Percentiles rank a stretch among this genome's conserved stretches.
Conservation (phyloP, 176 grass and related monocot genomes). For the Musa itinerans region DNA sequence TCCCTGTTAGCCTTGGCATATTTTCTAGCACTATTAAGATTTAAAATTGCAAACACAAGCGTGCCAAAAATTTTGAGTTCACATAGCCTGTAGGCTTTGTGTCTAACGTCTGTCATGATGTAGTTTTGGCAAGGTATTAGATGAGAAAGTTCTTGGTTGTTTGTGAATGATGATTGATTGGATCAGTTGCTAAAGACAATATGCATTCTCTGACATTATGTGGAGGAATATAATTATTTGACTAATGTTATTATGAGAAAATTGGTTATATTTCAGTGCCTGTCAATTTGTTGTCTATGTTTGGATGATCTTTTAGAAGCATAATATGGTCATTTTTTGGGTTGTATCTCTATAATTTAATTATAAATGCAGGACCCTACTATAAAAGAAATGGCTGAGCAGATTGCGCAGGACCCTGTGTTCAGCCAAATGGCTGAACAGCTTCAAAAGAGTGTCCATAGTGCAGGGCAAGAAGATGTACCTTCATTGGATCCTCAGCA, state of each 20-base stretch:
- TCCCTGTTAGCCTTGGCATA: too few species aligned
- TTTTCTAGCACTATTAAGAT: too few species aligned
- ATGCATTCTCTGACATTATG: background rate
- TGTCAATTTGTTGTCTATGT: background rate
- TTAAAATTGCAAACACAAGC: too few species aligned
- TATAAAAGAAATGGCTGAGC: conserved; percentile 96
- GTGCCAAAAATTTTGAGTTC: too few species aligned
- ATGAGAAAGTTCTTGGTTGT: too few species aligned
- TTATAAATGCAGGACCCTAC: conserved; percentile 51
- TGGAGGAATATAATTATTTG: background rate
- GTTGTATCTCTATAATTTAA: background rate
- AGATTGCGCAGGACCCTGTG: conserved; percentile 86
- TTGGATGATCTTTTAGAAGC: background rate
- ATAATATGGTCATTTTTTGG: background rate
- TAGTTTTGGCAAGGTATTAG: too few species aligned
- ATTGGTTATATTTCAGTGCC: background rate
- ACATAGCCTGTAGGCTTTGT: too few species aligned
- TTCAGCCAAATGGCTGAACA: conserved; percentile 93
- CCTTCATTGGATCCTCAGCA: conserved; percentile 65
- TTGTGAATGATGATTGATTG: too few species aligned
- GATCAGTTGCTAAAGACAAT: too few species aligned
- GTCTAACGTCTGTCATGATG: too few species aligned
- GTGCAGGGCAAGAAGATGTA: conserved; percentile 23
- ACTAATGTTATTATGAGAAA: background rate
- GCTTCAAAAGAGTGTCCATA: conserved; percentile 72